Evolutionary conservation across 306 rosid genomes (phyloP).

Genomic region (Glycine tomentella): DNA sequence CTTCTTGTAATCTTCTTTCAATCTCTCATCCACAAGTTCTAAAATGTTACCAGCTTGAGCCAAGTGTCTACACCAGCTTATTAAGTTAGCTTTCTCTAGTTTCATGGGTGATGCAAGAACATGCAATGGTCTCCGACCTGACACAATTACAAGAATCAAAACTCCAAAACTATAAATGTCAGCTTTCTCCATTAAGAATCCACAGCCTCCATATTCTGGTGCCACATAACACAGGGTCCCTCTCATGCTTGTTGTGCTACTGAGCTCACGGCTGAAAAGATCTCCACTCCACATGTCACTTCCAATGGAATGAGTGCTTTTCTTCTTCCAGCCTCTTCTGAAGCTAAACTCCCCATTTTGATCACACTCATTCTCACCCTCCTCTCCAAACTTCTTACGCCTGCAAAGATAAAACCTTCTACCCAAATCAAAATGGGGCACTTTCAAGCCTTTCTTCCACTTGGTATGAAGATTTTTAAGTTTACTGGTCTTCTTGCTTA

Average conservation of each 20-base stretch:
- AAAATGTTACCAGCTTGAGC: slow-evolving; percentile 81
- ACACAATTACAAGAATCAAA: slow-evolving; percentile 85
- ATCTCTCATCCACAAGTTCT: slow-evolving; percentile 84
- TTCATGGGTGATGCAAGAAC: slow-evolving; percentile 96
- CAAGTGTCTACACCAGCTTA: slow-evolving; percentile 93
- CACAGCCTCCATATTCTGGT: slow-evolving; percentile 91
- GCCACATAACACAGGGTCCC: slow-evolving; percentile 93
- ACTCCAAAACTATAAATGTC: slow-evolving; percentile 95
- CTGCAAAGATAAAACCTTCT: slow-evolving; percentile 63
- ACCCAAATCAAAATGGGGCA: slow-evolving; percentile 78
- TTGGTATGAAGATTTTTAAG: slow-evolving; percentile 60
- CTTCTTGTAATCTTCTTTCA: slow-evolving; percentile 75
- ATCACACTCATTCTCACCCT: slow-evolving; percentile 58
- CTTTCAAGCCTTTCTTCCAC: slow-evolving; percentile 77
- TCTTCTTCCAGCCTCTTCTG: slow-evolving; percentile 88
- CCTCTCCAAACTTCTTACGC: slow-evolving; percentile 56
- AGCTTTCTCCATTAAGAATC: slow-evolving; percentile 86
- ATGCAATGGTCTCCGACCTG: slow-evolving; percentile 91
- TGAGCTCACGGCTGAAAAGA: slow-evolving; percentile 89
- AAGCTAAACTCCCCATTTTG: slow-evolving; percentile 87
- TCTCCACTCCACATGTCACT: slow-evolving; percentile 95
- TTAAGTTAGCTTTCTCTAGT: slow-evolving; percentile 91
- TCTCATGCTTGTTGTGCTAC: slow-evolving; percentile 98
- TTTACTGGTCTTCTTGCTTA: slow-evolving; percentile 74
- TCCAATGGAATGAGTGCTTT: slow-evolving; percentile 63